phyloP scores from a whole-genome alignment of 2,329 filamentous ascomycete species.

The Fusarium brachygibbosum region DNA sequence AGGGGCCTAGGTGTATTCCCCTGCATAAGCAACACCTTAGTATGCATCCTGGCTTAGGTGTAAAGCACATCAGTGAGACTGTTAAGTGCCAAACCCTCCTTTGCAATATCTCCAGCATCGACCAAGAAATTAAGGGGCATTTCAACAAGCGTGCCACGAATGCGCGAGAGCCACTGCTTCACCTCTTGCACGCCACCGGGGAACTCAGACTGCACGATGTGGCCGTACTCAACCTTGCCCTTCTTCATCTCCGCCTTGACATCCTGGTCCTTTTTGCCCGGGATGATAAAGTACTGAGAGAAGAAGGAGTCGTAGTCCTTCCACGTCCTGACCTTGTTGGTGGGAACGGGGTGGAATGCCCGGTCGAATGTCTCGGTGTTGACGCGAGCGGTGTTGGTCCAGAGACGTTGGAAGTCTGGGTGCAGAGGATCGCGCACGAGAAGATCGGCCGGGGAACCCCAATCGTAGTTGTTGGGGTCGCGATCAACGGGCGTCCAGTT shows the following conservation, averaged over 20 bases:
- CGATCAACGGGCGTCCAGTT: slow-evolving; percentile 83
- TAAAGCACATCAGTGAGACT: slow-evolving; percentile 79
- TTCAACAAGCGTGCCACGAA: slow-evolving; percentile 82
- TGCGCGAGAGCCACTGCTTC: slow-evolving; percentile 75
- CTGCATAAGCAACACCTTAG: neutral
- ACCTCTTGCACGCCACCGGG: slow-evolving; percentile 78
- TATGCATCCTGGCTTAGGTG: slow-evolving; percentile 58
- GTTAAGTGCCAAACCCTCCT: slow-evolving; percentile 82
- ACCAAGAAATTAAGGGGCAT: slow-evolving; percentile 92
- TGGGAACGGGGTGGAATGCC: slow-evolving; percentile 84
- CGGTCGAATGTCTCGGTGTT: slow-evolving; percentile 87
- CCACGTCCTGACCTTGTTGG: slow-evolving; percentile 77
- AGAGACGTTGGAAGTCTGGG: slow-evolving; percentile 76
- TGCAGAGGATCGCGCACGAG: slow-evolving; percentile 82
- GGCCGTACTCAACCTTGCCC: slow-evolving; percentile 82
- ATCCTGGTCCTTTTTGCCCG: slow-evolving; percentile 65
- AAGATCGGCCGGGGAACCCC: slow-evolving; percentile 74
- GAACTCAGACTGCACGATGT: slow-evolving; percentile 87
- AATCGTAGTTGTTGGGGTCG: slow-evolving; percentile 79
- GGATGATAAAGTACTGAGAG: slow-evolving; percentile 73
- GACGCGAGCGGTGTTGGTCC: slow-evolving; percentile 77
- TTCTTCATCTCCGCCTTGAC: slow-evolving; percentile 62
- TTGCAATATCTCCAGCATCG: slow-evolving; percentile 83
- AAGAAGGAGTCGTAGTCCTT: slow-evolving; percentile 81
- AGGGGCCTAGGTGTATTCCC: neutral